These are phyloP conservation scores for Didymella sp. DNA, from an alignment of 2,329 filamentous ascomycete species.

Conservation along the genomic window DNA sequence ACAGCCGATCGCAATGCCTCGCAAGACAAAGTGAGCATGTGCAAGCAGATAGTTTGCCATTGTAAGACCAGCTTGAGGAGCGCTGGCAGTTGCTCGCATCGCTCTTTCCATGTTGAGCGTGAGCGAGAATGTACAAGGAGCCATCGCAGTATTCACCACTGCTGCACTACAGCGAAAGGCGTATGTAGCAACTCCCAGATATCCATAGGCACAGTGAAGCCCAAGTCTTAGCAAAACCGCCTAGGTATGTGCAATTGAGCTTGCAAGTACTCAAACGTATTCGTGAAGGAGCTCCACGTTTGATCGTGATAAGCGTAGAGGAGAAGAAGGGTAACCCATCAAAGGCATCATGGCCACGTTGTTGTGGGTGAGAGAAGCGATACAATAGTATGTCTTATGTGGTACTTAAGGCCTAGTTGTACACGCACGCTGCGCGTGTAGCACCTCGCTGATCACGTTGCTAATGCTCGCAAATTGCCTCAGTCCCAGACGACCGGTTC, in stretches of 20 bases:
- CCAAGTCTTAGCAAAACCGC: too few species aligned
- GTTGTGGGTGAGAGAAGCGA: background rate
- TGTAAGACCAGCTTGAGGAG: background rate
- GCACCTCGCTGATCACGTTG: slow-evolving; percentile 18
- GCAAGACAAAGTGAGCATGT: background rate
- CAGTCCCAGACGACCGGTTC: slow-evolving; percentile 18
- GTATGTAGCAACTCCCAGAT: background rate
- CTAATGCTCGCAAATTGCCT: slow-evolving; percentile 34
- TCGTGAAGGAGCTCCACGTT: background rate
- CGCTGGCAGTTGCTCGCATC: background rate
- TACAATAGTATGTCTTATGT: background rate
- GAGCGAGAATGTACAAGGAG: background rate
- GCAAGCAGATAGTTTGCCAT: background rate
- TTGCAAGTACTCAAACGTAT: background rate
- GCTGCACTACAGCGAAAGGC: background rate
- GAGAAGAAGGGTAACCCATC: background rate
- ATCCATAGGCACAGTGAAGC: background rate
- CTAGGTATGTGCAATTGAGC: background rate
- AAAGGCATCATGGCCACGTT: background rate
- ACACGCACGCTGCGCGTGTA: slow-evolving; percentile 1
- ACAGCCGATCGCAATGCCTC: background rate
- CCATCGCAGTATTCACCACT: background rate
- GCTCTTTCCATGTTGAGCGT: background rate
- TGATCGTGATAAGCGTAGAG: too few species aligned
- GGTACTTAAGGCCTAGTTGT: slow-evolving; percentile 3